Conservation (phyloP, 106 monocot species). For the Hemerocallis citrina region DNA sequence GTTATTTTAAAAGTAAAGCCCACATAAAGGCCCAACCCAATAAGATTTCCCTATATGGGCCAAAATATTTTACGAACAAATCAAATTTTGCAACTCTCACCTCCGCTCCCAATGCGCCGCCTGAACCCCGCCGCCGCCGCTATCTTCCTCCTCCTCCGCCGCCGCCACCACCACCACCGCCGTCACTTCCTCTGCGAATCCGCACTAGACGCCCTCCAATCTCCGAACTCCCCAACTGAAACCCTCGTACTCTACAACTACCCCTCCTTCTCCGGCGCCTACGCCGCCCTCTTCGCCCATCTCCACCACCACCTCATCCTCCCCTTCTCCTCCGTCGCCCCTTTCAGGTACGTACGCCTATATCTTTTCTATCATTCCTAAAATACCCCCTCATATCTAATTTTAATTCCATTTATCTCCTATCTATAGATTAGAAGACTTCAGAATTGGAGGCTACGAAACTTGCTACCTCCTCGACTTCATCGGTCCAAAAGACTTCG, state of each 20-base stretch:
- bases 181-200: slow-evolving; percentile 37
- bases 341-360: slow-evolving; percentile 35
- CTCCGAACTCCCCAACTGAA: background rate
- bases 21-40: too few relatives aligned
- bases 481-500: slow-evolving; percentile 51
- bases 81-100: too few relatives aligned
- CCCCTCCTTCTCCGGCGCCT: slow-evolving; percentile 62
- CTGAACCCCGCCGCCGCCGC: background rate
- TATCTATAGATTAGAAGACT: slow-evolving; percentile 45
- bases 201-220: slow-evolving; percentile 37
- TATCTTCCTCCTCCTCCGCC: background rate
- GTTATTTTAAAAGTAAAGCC: too few relatives aligned
- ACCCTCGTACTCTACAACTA: slow-evolving; percentile 72
- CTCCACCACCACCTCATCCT: slow-evolving; percentile 53
- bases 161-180: background rate
- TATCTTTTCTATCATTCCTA: background rate
- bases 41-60: too few relatives aligned
- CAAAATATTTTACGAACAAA: too few relatives aligned
- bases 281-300: slow-evolving; percentile 65
- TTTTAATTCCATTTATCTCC: background rate
- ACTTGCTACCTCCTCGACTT: slow-evolving; percentile 83
- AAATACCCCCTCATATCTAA: background rate
- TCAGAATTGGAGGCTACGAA: slow-evolving; percentile 24
- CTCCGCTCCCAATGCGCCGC: background rate
- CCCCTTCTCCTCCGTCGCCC: slow-evolving; percentile 76